phyloP scores from a whole-genome alignment of 257 asterid species.

The Ilex asprella region DNA sequence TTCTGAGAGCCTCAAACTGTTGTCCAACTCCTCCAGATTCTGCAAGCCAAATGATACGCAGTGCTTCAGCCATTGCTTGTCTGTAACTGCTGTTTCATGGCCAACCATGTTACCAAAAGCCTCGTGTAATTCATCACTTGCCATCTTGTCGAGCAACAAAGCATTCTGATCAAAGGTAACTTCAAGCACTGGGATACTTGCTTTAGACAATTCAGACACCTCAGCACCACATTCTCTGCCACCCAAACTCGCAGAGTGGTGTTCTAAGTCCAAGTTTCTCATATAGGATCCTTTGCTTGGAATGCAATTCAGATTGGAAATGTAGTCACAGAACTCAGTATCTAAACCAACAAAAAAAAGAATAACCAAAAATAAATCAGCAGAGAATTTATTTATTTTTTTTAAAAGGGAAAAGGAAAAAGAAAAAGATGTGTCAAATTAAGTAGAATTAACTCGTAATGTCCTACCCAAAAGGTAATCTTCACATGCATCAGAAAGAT shows the following conservation, averaged over 20 bases:
- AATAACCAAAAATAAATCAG: too few relatives aligned
- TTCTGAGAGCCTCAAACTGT: background rate
- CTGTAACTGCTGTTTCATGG: constrained; percentile 5
- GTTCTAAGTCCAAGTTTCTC: background rate
- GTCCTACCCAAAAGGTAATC: constrained; percentile 15
- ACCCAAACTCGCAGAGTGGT: background rate
- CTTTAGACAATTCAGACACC: background rate
- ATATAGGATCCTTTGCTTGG: background rate
- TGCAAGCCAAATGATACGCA: constrained; percentile 3
- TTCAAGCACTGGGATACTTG: background rate
- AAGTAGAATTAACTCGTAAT: background rate
- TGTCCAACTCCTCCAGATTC: background rate
- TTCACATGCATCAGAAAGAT: constrained; percentile 13
- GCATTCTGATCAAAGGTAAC: background rate
- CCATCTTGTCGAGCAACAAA: constrained; percentile 1
- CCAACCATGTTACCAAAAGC: background rate
- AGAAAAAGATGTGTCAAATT: background rate
- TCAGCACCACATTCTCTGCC: constrained; percentile 4
- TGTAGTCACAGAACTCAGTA: background rate
- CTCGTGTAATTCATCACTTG: background rate
- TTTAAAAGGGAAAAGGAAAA: too few relatives aligned
- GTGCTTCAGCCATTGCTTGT: background rate
- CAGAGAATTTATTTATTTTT: too few relatives aligned
- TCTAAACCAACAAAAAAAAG: background rate
- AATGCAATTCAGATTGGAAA: background rate